Evolutionary conservation across 2,329 filamentous ascomycete species (phyloP), one percentile per base, ranked within the genome.

Genomic region (Cladosporium velox): DNA sequence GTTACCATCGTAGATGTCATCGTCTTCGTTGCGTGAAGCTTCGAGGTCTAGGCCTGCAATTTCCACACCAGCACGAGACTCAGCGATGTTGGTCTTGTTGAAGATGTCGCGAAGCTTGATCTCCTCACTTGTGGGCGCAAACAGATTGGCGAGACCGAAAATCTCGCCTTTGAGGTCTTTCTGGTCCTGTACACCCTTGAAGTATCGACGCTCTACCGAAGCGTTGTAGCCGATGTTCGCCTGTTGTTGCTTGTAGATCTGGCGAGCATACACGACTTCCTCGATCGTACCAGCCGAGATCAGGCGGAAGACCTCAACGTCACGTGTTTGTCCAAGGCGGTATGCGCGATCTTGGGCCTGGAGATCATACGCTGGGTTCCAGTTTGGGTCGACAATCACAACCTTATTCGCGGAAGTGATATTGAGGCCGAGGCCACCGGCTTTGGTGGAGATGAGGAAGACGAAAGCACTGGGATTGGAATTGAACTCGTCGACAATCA

Each of bases 161-260:
- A 99, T 92, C 77, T 99, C 95, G 18, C 95, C 95, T 72, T 94
- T 94, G 70, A 93, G 88, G 32, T 87, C 87, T 28, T 87, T 87
- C 70, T 92, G 87, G 68, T 96, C 90, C 78, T 97, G 94, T 0
- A 98, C 92, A 49, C 95, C 95, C 71, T 90, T 93, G 81, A 99
- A 99, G 77, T 99, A 99, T 1, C 95, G 88, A 3, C 95, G 88
- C 78, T 99, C 95, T 5, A 89, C 90, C 0, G 92, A 96, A 0
- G 95, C 95, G 38, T 90, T 96, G 78, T 99, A 98, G 0, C 92
- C 95, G 66, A 99, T 98, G 74, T 97, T 98, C 30, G 95, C 94
- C 79, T 98, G 95, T 74, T 99, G 95, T 75, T 99, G 95, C 78
- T 99, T 99, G 84, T 99, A 99, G 47, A 99, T 95, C 74, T 99